Conservation (phyloP, 1,284 basidiomycete species). For the Meira nashicola region DNA sequence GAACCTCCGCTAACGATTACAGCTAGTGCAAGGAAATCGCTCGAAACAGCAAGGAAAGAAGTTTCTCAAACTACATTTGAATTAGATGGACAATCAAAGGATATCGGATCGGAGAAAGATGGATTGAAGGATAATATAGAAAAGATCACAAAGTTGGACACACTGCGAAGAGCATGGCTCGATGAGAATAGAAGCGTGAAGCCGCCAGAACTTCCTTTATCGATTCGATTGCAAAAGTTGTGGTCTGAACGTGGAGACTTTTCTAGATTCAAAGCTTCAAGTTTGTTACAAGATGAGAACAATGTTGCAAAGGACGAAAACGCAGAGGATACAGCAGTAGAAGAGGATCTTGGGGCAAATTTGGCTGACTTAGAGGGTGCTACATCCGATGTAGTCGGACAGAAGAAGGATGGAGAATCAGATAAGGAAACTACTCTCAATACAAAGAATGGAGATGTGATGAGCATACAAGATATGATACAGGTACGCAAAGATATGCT, state of each 20-base stretch:
- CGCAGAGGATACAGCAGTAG: conserved; percentile 9
- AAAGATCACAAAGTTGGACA: too few species aligned
- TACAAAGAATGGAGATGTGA: conserved; percentile 10
- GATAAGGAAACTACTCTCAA: conserved; percentile 10
- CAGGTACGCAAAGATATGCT: conserved; percentile 28
- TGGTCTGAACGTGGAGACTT: conserved; percentile 46
- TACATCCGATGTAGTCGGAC: not conserved
- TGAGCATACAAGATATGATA: conserved; percentile 34
- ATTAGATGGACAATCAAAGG: too few species aligned
- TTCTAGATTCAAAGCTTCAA: conserved; percentile 16
- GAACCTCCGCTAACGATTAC: too few species aligned
- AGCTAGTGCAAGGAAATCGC: too few species aligned
- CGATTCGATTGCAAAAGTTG: conserved; percentile 13
- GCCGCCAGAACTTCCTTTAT: not conserved
- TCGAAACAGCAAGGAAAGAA: too few species aligned
- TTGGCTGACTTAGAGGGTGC: not conserved
- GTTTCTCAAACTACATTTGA: too few species aligned
- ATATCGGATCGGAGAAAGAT: too few species aligned
- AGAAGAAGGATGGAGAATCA: not conserved
- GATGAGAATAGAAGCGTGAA: not conserved
- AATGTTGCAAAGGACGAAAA: not conserved
- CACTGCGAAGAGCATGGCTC: too few species aligned
- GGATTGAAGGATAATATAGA: too few species aligned
- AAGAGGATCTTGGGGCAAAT: not conserved
- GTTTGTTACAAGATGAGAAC: conserved; percentile 7